These are phyloP conservation scores for Prinsepia uniflora DNA, from an alignment of 306 rosid genomes.

Conservation along the genomic window DNA sequence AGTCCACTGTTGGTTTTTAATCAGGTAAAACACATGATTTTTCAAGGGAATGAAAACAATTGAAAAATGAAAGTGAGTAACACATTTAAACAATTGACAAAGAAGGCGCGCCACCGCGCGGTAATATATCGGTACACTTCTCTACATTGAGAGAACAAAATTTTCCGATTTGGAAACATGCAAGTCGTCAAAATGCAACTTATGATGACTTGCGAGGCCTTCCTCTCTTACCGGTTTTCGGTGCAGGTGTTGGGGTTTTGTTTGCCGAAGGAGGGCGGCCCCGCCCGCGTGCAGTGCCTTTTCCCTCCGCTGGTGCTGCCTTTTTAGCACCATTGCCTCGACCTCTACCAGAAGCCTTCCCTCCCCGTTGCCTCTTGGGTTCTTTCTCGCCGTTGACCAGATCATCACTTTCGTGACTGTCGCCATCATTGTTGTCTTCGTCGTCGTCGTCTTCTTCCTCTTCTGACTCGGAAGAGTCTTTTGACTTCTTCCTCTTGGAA, in stretches of 20 bases:
- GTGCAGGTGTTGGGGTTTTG: constrained; percentile 45
- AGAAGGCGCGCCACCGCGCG: constrained; percentile 33
- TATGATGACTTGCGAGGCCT: constrained; percentile 69
- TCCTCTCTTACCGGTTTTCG: constrained; percentile 72
- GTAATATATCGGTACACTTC: constrained; percentile 29
- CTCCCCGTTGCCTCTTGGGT: constrained; percentile 40
- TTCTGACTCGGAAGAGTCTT: constrained; percentile 66
- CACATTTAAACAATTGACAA: constrained; percentile 3
- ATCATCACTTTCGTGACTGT: constrained; percentile 54
- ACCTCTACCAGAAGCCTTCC: constrained; percentile 48
- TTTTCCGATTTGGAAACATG: constrained; percentile 26
- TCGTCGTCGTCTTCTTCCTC: constrained; percentile 40
- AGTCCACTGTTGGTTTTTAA: neutral
- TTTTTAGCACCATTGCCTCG: constrained; percentile 53
- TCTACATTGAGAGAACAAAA: constrained; percentile 53
- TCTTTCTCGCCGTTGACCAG: constrained; percentile 50
- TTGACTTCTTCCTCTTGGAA: constrained; percentile 66
- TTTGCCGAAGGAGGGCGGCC: constrained; percentile 49
- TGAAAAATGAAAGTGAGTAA: neutral
- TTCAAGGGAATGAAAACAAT: constrained; percentile 6
- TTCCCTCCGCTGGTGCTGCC: constrained; percentile 34
- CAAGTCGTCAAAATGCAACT: constrained; percentile 1
- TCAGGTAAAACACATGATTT: constrained; percentile 5
- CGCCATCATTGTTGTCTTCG: constrained; percentile 29
- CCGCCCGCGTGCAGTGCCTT: constrained; percentile 48